Percentiles rank a stretch among this genome's conserved stretches.
Conservation (phyloP, 1,284 basidiomycete species). For the Leccinum pachyderme region DNA sequence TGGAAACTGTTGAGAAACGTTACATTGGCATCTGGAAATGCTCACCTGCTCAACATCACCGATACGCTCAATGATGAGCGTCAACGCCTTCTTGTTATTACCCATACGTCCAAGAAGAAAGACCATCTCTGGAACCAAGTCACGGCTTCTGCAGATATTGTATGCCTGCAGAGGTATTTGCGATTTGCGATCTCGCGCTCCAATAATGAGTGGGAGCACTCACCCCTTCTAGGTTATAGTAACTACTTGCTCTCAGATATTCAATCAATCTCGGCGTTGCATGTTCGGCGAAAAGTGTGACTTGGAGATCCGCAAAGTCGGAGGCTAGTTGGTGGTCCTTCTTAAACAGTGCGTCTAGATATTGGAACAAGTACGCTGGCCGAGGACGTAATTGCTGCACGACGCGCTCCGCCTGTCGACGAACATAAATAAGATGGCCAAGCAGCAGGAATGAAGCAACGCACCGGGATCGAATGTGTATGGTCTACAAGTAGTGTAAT, state of each 20-base stretch:
- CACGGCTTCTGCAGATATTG: conserved; percentile 77
- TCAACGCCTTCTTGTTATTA: conserved; percentile 92
- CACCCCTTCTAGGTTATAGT: conserved; percentile 88
- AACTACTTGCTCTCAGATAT: conserved; percentile 88
- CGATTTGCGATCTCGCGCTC: background rate
- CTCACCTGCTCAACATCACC: conserved; percentile 86
- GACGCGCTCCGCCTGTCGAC: conserved; percentile 73
- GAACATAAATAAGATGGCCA: background rate
- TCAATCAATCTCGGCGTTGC: conserved; percentile 80
- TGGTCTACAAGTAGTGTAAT: conserved; percentile 92
- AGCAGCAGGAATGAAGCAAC: conserved; percentile 25
- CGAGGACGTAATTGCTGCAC: conserved; percentile 81
- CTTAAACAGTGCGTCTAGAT: conserved; percentile 88
- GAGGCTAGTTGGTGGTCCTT: conserved; percentile 82
- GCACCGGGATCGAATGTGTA: conserved; percentile 91
- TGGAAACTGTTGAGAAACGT: conserved; percentile 1
- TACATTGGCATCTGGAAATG: background rate
- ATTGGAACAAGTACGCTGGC: conserved; percentile 87
- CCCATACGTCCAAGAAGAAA: conserved; percentile 97
- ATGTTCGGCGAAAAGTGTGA: conserved; percentile 91
- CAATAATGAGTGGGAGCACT: conserved; percentile 13
- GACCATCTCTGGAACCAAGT: conserved; percentile 95
- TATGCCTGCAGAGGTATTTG: conserved; percentile 63
- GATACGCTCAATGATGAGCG: conserved; percentile 92
- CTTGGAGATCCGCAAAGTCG: conserved; percentile 84